phyloP scores from a whole-genome alignment of 2,329 filamentous ascomycete species.

The Aspergillus proliferans region DNA sequence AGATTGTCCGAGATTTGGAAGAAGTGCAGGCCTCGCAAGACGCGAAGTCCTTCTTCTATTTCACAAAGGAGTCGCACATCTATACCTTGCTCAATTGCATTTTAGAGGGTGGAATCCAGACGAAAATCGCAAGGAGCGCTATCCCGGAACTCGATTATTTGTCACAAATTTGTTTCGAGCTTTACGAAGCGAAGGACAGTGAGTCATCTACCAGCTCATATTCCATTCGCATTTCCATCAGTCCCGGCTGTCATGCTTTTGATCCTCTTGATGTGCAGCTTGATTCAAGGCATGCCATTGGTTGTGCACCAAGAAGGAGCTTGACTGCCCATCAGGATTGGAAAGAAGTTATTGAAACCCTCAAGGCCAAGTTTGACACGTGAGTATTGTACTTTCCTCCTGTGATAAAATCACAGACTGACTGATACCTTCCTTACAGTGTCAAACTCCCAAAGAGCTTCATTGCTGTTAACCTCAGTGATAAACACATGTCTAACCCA shows the following conservation, averaged over 20 bases:
- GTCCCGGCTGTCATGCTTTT: slow-evolving; percentile 91
- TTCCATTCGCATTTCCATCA: slow-evolving; percentile 92
- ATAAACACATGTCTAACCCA: slow-evolving; percentile 37
- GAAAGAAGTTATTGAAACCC: slow-evolving; percentile 93
- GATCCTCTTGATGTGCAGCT: slow-evolving; percentile 95
- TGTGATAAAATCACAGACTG: neutral
- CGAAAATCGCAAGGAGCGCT: slow-evolving; percentile 89
- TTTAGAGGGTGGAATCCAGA: slow-evolving; percentile 90
- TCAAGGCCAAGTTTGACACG: slow-evolving; percentile 93
- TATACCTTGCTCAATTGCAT: slow-evolving; percentile 98
- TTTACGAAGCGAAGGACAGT: slow-evolving; percentile 88
- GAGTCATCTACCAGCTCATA: slow-evolving; percentile 78
- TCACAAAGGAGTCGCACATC: slow-evolving; percentile 98
- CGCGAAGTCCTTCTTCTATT: slow-evolving; percentile 96
- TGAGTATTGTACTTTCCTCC: slow-evolving; percentile 42
- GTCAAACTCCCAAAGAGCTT: slow-evolving; percentile 49
- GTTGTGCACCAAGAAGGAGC: slow-evolving; percentile 82
- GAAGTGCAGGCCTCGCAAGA: slow-evolving; percentile 93
- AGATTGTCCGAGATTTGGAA: slow-evolving; percentile 94
- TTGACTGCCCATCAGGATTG: slow-evolving; percentile 88
- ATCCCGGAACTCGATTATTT: slow-evolving; percentile 98
- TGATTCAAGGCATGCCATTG: slow-evolving; percentile 93
- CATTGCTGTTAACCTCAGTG: slow-evolving; percentile 46
- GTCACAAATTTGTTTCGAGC: slow-evolving; percentile 94
- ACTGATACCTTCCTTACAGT: slow-evolving; percentile 19